Evolutionary conservation across 495 filamentous ascomycete species (phyloP).

Genomic region (Xylaria longipes): DNA sequence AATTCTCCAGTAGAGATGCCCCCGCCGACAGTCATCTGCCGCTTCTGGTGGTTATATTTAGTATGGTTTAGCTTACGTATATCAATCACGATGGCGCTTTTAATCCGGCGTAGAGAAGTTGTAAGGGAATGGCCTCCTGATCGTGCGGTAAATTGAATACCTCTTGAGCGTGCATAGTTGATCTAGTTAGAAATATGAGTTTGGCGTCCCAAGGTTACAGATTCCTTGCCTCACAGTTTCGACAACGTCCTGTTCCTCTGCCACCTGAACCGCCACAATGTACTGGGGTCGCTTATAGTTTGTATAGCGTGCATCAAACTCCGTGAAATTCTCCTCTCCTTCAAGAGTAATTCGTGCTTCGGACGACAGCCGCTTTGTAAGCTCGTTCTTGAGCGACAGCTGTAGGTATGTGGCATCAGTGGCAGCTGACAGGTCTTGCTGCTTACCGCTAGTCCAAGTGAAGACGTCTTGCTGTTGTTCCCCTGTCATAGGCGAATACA

Average conservation of each 20-base stretch:
- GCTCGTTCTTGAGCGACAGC: not conserved
- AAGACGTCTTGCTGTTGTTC: too few species aligned
- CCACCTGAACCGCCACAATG: not conserved
- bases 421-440: too few species aligned
- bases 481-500: too few species aligned
- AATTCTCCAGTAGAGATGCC: not conserved
- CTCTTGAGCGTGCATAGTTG: conserved; percentile 13
- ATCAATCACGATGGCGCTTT: conserved; percentile 7
- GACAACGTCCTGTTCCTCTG: not conserved
- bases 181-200: not conserved
- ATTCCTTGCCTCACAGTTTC: conserved; percentile 1
- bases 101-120: not conserved
- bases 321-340: not conserved
- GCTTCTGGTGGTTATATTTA: not conserved
- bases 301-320: not conserved
- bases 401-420: too few species aligned
- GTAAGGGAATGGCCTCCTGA: conserved; percentile 20
- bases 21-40: not conserved
- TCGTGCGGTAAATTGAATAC: conserved; percentile 23
- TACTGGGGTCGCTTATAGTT: not conserved
- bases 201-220: not conserved
- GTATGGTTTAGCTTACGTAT: not conserved
- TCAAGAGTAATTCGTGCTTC: not conserved
- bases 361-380: not conserved
- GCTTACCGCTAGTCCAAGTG: too few species aligned